These are phyloP conservation scores for Penicillium sp. DNA, from an alignment of 2,329 filamentous ascomycete genomes.

Conservation along the genomic window DNA sequence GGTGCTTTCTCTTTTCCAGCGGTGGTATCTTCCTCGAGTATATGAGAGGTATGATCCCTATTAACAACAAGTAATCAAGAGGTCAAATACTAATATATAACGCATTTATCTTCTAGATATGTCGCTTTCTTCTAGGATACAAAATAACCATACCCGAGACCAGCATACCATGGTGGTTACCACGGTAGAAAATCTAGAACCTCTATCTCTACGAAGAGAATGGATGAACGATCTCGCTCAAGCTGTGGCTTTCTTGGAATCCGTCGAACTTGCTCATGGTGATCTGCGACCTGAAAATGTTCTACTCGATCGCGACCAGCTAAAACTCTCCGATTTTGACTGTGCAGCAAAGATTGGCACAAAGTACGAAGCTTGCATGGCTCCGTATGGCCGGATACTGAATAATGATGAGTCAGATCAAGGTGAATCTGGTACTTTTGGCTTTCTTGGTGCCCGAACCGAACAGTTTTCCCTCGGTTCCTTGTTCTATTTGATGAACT, in stretches of 20 bases:
- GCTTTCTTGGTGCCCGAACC: conserved; percentile 31
- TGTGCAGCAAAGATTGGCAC: conserved; percentile 29
- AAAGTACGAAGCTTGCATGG: conserved; percentile 25
- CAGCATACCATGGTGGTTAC: conserved; percentile 23
- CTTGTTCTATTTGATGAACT: conserved; percentile 35
- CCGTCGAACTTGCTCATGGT: conserved; percentile 34
- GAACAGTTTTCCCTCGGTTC: conserved; percentile 37
- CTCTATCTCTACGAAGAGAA: conserved; percentile 26
- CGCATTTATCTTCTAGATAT: conserved; percentile 20
- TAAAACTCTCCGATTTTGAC: conserved; percentile 35
- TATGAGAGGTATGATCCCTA: conserved; percentile 25
- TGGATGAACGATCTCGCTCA: conserved; percentile 37
- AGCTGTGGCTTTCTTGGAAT: conserved; percentile 35
- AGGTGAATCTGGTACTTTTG: conserved; percentile 18
- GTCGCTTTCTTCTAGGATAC: conserved; percentile 25
- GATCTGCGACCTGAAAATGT: conserved; percentile 36
- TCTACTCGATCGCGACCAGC: conserved; percentile 28
- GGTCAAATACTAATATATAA: not conserved
- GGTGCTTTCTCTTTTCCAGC: conserved; percentile 23
- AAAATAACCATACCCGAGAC: conserved; percentile 27
- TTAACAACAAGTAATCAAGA: not conserved
- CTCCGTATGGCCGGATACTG: conserved; percentile 30
- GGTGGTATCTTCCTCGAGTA: conserved; percentile 34
- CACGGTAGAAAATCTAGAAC: conserved; percentile 29
- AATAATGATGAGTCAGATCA: conserved; percentile 21